phyloP scores from a whole-genome alignment of 1,139 yeast species.

The Diutina siamensis region DNA sequence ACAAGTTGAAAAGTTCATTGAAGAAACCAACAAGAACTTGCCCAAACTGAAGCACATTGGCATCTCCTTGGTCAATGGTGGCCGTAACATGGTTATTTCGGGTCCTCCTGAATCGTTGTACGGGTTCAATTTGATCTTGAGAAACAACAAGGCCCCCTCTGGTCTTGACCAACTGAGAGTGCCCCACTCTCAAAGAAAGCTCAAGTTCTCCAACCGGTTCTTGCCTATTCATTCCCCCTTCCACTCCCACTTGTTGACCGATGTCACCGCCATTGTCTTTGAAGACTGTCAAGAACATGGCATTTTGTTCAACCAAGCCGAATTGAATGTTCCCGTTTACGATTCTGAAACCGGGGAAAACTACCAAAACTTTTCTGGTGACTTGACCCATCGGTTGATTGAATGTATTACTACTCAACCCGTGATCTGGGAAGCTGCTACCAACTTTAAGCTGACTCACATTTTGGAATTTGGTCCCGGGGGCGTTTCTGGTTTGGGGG shows the following conservation, averaged over 20 bases:
- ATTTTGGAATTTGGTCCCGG: conserved; percentile 98
- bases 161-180: conserved; percentile 93
- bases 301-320: conserved; percentile 42
- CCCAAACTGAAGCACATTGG: conserved; percentile 87
- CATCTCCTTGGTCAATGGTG: conserved; percentile 88
- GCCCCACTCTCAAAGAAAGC: conserved; percentile 86
- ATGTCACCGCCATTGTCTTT: conserved; percentile 57
- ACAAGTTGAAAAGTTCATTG: conserved; percentile 71
- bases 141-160: conserved; percentile 90
- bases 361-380: conserved; percentile 31
- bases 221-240: conserved; percentile 94
- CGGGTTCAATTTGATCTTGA: conserved; percentile 83
- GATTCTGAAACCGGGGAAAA: conserved; percentile 85
- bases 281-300: conserved; percentile 47
- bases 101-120: conserved; percentile 99
- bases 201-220: conserved; percentile 86
- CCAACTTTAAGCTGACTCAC: conserved; percentile 72
- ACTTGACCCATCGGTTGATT: conserved; percentile 47
- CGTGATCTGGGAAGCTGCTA: conserved; percentile 91
- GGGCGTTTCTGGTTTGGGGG: conserved; percentile 94
- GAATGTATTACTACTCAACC: conserved; percentile 80
- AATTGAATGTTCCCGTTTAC: conserved; percentile 72
- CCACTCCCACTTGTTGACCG: conserved; percentile 78
- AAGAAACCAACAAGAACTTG: conserved; percentile 83
- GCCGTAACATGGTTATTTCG: conserved; percentile 85